Evolutionary conservation across 805 yeast species (phyloP).

Genomic region (Wickerhamomyces ciferrii): DNA sequence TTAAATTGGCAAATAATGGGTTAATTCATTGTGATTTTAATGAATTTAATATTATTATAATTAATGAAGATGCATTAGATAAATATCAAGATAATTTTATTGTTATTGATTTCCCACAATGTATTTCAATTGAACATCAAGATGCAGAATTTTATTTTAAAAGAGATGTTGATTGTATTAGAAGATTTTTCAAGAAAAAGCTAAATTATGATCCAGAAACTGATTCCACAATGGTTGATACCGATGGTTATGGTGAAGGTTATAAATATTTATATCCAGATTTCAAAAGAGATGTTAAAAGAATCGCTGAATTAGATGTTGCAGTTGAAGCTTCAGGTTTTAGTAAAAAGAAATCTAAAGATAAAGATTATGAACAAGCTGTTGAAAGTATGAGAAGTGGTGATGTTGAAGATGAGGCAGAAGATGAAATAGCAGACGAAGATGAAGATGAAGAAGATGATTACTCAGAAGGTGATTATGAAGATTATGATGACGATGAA

Average conservation of each 20-base stretch:
- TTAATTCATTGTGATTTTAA: conserved; percentile 96
- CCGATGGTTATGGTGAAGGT: conserved; percentile 80
- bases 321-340: conserved; percentile 90
- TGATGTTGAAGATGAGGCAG: conserved; percentile 25
- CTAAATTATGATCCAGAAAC: conserved; percentile 65
- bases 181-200: conserved; percentile 75
- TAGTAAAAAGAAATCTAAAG: conserved; percentile 47
- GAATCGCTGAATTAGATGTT: conserved; percentile 71
- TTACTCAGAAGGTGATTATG: conserved; percentile 32
- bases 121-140: conserved; percentile 85
- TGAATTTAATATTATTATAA: conserved; percentile 90
- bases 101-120: conserved; percentile 97
- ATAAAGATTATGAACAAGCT: conserved; percentile 72
- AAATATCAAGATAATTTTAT: conserved; percentile 64
- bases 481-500: conserved; percentile 20
- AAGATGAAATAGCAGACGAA: conserved; percentile 11
- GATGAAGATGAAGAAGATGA: conserved; percentile 50
- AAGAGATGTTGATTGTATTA: conserved; percentile 89
- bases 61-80: conserved; percentile 48
- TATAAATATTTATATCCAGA: conserved; percentile 72
- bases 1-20: conserved; percentile 80
- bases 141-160: conserved; percentile 87
- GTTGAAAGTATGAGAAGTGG: conserved; percentile 57
- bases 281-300: conserved; percentile 67
- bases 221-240: conserved; percentile 69